phyloP scores from a whole-genome alignment of 495 filamentous ascomycete species.

The Annulohypoxylon bovei region DNA sequence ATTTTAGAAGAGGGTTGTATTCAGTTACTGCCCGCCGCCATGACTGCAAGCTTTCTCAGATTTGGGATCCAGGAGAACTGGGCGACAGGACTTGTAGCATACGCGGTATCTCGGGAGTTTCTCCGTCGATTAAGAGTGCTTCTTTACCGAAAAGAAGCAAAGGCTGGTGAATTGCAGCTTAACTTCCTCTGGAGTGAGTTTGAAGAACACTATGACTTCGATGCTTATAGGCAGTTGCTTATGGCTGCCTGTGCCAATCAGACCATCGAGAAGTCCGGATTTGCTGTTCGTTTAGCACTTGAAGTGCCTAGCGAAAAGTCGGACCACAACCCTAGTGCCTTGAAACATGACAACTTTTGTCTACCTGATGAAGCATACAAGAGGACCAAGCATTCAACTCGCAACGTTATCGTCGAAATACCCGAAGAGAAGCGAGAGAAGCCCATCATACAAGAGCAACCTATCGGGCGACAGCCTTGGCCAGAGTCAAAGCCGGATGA shows the following conservation, averaged over 20 bases:
- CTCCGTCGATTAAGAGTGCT: conserved; percentile 38
- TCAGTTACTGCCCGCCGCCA: not conserved
- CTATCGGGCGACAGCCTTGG: no score
- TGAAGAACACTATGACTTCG: conserved; percentile 38
- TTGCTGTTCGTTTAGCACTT: conserved; percentile 38
- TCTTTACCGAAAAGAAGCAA: not conserved
- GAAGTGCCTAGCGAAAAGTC: conserved; percentile 43
- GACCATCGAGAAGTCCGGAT: conserved; percentile 37
- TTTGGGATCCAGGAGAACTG: conserved; percentile 7
- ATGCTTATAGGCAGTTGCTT: conserved; percentile 34
- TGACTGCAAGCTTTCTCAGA: not conserved
- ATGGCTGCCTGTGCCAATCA: conserved; percentile 41
- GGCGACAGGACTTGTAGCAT: conserved; percentile 37
- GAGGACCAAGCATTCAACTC: not conserved
- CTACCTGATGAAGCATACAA: conserved; percentile 32
- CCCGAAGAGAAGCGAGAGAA: not conserved
- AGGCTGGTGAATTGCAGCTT: no score
- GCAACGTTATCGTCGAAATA: not conserved
- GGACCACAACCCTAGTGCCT: conserved; percentile 16
- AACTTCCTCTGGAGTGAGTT: conserved; percentile 34
- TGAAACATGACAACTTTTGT: not conserved
- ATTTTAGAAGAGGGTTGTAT: conserved; percentile 40
- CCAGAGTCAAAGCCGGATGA: no score
- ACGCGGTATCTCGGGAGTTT: conserved; percentile 40
- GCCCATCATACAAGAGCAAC: no score